Conservation (phyloP, 1,139 yeast genomes). For the Protomyces inouyei region DNA sequence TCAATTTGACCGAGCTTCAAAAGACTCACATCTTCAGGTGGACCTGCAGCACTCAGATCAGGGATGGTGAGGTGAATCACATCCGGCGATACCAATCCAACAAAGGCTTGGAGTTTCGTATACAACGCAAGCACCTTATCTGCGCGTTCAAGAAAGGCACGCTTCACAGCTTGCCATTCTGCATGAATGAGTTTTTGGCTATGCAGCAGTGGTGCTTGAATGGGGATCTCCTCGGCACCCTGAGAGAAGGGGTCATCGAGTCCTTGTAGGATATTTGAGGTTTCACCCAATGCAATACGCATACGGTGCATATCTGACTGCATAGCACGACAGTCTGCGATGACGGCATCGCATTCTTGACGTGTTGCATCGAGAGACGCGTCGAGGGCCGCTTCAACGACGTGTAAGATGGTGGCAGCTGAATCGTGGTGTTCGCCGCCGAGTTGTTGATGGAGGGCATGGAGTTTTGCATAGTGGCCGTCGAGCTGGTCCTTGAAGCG, state of each 20-base stretch:
- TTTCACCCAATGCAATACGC: conserved; percentile 20
- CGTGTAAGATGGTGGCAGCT: conserved; percentile 14
- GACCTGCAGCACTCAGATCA: not conserved
- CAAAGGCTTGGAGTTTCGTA: not conserved
- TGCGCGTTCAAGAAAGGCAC: conserved; percentile 8
- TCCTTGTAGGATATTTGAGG: not conserved
- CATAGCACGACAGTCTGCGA: conserved; percentile 15
- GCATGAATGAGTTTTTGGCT: conserved; percentile 9
- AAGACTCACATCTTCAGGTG: conserved; percentile 24
- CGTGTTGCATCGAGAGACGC: conserved; percentile 14
- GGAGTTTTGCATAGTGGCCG: conserved; percentile 13
- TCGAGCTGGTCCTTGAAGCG: conserved; percentile 16
- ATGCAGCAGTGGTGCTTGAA: conserved; percentile 16
- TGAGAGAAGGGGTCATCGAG: conserved; percentile 9
- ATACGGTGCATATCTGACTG: conserved; percentile 12
- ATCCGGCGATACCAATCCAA: not conserved
- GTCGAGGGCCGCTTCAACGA: conserved; percentile 19
- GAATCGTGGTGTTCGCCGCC: conserved; percentile 24
- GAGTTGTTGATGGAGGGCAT: conserved; percentile 9
- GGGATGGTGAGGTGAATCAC: conserved; percentile 4
- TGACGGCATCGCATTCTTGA: conserved; percentile 14
- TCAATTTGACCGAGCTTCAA: conserved; percentile 14
- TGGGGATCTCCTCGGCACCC: not conserved
- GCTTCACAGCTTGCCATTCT: conserved; percentile 9
- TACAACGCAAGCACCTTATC: conserved; percentile 4